Conservation (phyloP, 306 rosid species). For the Dryas octopetala region DNA sequence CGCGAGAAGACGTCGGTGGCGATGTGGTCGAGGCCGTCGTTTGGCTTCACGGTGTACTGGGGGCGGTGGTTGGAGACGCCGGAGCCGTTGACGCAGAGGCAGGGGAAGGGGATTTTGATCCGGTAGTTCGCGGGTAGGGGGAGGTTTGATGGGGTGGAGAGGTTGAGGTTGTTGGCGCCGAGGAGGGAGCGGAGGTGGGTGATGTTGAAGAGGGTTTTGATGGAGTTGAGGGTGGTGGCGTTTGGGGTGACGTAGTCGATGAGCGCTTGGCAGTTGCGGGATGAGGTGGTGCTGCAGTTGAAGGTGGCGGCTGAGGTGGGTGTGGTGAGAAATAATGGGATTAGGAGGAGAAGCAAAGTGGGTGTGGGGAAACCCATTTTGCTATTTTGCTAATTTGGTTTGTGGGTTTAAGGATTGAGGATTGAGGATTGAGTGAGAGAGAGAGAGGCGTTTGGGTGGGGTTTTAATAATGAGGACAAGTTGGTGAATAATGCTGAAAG, state of each 20-base stretch:
- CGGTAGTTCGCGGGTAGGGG: background rate
- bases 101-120: slow-evolving; percentile 59
- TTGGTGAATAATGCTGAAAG: background rate
- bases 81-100: slow-evolving; percentile 47
- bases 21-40: slow-evolving; percentile 45
- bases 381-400: background rate
- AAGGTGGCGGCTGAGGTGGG: slow-evolving; percentile 38
- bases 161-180: slow-evolving; percentile 56
- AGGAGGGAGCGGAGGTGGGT: slow-evolving; percentile 44
- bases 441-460: background rate
- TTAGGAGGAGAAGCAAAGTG: slow-evolving; percentile 18
- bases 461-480: background rate
- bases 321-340: slow-evolving; percentile 18
- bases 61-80: slow-evolving; percentile 53
- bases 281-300: slow-evolving; percentile 38
- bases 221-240: slow-evolving; percentile 41
- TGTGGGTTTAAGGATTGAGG: background rate
- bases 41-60: slow-evolving; percentile 34
- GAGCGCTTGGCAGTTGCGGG: slow-evolving; percentile 42
- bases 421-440: background rate
- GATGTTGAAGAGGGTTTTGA: slow-evolving; percentile 64
- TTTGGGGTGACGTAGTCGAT: slow-evolving; percentile 45
- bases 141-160: background rate
- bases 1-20: slow-evolving; percentile 42
- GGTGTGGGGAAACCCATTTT: slow-evolving; percentile 22